Conservation (phyloP, 352 stramenopile genomes). For the Globisporangium alternatum region DNA sequence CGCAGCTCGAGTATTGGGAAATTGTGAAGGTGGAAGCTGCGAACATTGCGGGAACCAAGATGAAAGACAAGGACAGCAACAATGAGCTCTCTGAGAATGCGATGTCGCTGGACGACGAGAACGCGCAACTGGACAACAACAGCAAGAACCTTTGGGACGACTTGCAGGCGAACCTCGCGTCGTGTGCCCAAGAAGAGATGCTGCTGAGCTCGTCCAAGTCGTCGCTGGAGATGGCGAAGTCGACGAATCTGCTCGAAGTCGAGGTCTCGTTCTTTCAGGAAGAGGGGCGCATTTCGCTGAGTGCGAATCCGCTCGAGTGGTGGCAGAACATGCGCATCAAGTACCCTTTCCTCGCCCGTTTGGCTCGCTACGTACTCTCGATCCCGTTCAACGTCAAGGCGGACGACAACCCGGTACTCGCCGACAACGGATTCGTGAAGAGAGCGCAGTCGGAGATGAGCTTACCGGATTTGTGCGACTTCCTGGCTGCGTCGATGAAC, state of each 20-base stretch:
- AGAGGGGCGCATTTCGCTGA: conserved; percentile 51
- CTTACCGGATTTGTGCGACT: conserved; percentile 36
- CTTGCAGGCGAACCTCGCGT: conserved; percentile 67
- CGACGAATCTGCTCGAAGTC: conserved; percentile 71
- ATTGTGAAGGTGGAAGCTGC: conserved; percentile 59
- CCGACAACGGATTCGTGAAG: conserved; percentile 44
- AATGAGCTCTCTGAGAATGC: conserved; percentile 35
- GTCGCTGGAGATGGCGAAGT: conserved; percentile 62
- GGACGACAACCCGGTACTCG: conserved; percentile 45
- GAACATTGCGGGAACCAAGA: conserved; percentile 48
- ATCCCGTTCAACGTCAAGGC: conserved; percentile 51
- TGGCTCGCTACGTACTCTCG: conserved; percentile 67
- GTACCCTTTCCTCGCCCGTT: conserved; percentile 67
- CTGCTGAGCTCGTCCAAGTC: conserved; percentile 65
- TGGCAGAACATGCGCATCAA: conserved; percentile 76
- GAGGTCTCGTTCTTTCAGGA: conserved; percentile 81
- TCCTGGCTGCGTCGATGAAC: conserved; percentile 53
- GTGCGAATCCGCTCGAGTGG: conserved; percentile 68
- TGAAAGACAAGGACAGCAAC: conserved; percentile 46
- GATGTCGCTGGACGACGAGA: conserved; percentile 39
- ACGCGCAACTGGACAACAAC: conserved; percentile 23
- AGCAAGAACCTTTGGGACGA: conserved; percentile 64
- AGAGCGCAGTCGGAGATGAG: conserved; percentile 37
- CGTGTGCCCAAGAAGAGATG: conserved; percentile 73
- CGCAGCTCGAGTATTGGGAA: conserved; percentile 62